Evolutionary conservation across 2,329 filamentous ascomycete species (phyloP), one percentile per base, ranked within the genome.

Genomic region (Stagonosporopsis chrysanthemi): DNA sequence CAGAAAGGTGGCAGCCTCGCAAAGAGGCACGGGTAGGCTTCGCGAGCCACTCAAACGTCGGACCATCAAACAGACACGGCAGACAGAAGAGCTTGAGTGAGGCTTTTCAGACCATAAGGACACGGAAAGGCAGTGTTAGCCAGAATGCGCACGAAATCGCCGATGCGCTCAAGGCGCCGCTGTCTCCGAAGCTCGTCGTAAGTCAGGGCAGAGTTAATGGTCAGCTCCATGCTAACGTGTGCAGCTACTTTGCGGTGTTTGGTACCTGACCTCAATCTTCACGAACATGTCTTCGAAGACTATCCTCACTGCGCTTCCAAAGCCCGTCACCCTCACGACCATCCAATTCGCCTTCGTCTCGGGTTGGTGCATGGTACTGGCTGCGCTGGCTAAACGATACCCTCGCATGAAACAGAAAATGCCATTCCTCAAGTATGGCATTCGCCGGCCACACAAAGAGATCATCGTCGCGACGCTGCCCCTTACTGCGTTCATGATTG

Each of bases 251-350:
- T 98, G 94, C 78, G 80, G 93, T 56, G 79, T 94, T 72, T 98
- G 95, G 95, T 99, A 98, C 81, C 85, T 90, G 75, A 96, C 93
- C 23, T 98, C 94, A 40, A 95, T 96, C 61, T 82, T 98, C 67
- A 97, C 95, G 61, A 99, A 98, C 75, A 97, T 95, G 2, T 98
- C 95, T 23, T 97, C 95, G 49, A 99, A 99, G 80, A 91, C 94
- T 17, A 99, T 99, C 71, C 83, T 98, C 60, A 97, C 92, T 66
- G 90, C 91, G 40, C 91, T 97, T 65, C 88, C 91, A 56, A 95
- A 92, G 77, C 94, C 94, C 1, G 90, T 95, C 29, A 97, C 94
- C 19, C 84, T 98, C 68, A 98, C 94, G 1, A 83, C 97, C 56
- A 83, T 97, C 48, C 95, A 99, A 82, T 99, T 99, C 79, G 90